These are phyloP conservation scores for Suillus variegatus DNA, from an alignment of 768 basidiomycete genomes.

Conservation along the genomic window DNA sequence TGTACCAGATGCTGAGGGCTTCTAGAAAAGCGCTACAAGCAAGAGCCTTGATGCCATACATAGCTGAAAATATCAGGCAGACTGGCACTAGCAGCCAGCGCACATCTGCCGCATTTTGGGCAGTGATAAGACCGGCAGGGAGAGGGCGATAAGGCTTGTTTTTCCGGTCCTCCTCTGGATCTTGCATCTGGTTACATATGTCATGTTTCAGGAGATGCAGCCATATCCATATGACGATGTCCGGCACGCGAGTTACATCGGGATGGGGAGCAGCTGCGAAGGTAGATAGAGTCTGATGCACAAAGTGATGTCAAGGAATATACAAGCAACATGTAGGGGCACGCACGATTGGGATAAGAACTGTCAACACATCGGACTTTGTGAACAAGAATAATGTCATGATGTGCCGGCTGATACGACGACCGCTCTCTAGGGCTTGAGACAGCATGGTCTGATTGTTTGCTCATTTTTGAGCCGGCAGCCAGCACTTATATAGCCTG, in stretches of 20 bases:
- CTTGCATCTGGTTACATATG: constrained; percentile 36
- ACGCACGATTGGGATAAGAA: constrained; percentile 6
- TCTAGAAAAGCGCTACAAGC: constrained; percentile 25
- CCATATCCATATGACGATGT: constrained; percentile 39
- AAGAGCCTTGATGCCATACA: constrained; percentile 27
- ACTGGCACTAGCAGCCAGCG: constrained; percentile 29
- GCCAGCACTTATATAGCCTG: no score
- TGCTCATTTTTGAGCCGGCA: no score
- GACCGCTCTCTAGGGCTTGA: background rate
- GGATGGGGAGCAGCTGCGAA: constrained; percentile 21
- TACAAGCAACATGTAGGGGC: background rate
- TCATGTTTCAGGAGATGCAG: constrained; percentile 39
- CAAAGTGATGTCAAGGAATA: background rate
- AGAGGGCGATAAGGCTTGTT: constrained; percentile 42
- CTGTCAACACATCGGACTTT: constrained; percentile 8
- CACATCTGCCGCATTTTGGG: constrained; percentile 27
- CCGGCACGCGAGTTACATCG: constrained; percentile 8
- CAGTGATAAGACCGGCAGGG: constrained; percentile 37
- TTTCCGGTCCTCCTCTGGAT: constrained; percentile 34
- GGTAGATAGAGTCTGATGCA: constrained; percentile 25
- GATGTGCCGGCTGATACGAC: constrained; percentile 11
- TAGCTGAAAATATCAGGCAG: constrained; percentile 28
- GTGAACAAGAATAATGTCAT: constrained; percentile 10
- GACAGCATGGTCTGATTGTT: background rate
- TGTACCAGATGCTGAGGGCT: constrained; percentile 30